These are phyloP conservation scores for Phytopythium aichiense DNA, from an alignment of 352 stramenopile genomes.

Conservation along the genomic window DNA sequence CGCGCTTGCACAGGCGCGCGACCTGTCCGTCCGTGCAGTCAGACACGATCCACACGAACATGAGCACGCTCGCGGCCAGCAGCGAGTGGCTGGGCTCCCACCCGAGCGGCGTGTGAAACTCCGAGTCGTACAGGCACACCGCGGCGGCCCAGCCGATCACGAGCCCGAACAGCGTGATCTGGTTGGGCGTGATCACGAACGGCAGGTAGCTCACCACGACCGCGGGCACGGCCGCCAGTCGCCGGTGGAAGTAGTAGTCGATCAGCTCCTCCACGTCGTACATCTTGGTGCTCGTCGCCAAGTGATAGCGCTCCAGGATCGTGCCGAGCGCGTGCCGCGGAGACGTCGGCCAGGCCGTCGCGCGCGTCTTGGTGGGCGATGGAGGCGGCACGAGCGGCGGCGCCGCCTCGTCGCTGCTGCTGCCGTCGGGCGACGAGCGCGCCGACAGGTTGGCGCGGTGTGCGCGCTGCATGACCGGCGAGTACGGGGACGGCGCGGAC, in stretches of 20 bases:
- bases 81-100: conserved; percentile 60
- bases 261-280: conserved; percentile 86
- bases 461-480: conserved; percentile 2
- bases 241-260: conserved; percentile 82
- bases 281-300: conserved; percentile 78
- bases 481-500: conserved; percentile 11
- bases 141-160: conserved; percentile 64
- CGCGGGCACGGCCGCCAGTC: conserved; percentile 60
- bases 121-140: conserved; percentile 73
- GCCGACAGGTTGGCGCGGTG: conserved; percentile 20
- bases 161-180: conserved; percentile 81
- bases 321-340: conserved; percentile 17
- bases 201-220: conserved; percentile 82
- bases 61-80: conserved; percentile 44
- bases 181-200: conserved; percentile 82
- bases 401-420: conserved; percentile 33
- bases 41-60: conserved; percentile 86
- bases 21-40: conserved; percentile 82
- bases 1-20: conserved; percentile 75
- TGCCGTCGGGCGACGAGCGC: conserved; percentile 27
- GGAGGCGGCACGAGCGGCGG: conserved; percentile 7
- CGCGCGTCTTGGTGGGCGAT: conserved; percentile 7
- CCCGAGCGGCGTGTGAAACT: conserved; percentile 66
- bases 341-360: conserved; percentile 10
- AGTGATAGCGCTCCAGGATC: conserved; percentile 63